Evolutionary conservation across 495 filamentous ascomycete genomes (phyloP).

Genomic region (Xylaria grammica): DNA sequence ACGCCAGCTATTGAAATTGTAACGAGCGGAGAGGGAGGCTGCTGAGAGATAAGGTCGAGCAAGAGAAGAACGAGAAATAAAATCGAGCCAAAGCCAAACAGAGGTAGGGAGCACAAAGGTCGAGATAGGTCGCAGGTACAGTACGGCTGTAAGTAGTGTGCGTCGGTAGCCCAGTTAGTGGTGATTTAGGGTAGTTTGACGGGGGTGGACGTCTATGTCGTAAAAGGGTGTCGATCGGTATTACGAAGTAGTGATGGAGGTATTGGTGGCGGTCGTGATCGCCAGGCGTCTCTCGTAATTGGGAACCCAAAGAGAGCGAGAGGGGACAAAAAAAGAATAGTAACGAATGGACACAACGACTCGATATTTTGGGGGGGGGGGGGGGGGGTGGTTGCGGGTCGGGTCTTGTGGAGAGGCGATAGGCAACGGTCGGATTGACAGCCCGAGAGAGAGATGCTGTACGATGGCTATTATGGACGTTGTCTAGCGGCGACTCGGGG

Average conservation of each 20-base stretch:
- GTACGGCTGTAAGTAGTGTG: slow-evolving; percentile 13
- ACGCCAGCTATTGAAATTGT: slow-evolving; percentile 29
- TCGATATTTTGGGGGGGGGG: background rate
- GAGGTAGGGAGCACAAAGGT: background rate
- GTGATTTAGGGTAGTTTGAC: slow-evolving; percentile 3
- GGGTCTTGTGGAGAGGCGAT: slow-evolving; percentile 18
- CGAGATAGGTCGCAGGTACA: background rate
- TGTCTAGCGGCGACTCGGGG: slow-evolving; percentile 19
- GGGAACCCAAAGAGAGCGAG: slow-evolving; percentile 5
- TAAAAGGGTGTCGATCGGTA: slow-evolving; percentile 22
- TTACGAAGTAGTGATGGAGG: slow-evolving; percentile 18
- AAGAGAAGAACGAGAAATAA: slow-evolving; percentile 18
- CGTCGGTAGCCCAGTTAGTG: slow-evolving; percentile 10
- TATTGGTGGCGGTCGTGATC: slow-evolving; percentile 10
- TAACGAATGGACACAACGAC: slow-evolving; percentile 26
- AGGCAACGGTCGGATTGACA: slow-evolving; percentile 17
- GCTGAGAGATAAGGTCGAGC: slow-evolving; percentile 31
- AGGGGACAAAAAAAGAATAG: slow-evolving; percentile 21
- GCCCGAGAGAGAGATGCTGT: slow-evolving; percentile 15
- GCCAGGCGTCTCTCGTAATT: slow-evolving; percentile 6
- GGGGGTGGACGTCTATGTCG: slow-evolving; percentile 12
- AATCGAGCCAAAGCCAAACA: slow-evolving; percentile 32
- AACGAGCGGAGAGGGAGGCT: slow-evolving; percentile 38
- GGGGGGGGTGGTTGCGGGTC: slow-evolving; percentile 9
- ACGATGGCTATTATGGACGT: slow-evolving; percentile 17